phyloP scores from a whole-genome alignment of 129 eudicot species.

The Escallonia herrerae region DNA sequence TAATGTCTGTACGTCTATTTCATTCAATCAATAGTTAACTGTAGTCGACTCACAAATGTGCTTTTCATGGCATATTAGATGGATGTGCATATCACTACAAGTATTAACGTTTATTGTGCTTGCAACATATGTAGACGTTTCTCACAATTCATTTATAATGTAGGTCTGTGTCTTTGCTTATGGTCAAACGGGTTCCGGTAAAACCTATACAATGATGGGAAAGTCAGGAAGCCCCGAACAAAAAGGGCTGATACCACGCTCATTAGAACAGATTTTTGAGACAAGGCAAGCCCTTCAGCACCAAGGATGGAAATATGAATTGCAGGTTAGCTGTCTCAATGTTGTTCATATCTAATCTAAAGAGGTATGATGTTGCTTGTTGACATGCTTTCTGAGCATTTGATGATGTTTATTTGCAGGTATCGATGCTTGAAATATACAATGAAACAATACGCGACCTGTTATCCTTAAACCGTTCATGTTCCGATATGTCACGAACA shows the following conservation, averaged over 20 bases:
- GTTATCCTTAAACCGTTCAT: constrained; percentile 50
- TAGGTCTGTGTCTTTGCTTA: constrained; percentile 98
- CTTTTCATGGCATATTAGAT: not conserved
- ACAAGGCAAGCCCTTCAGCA: constrained; percentile 64
- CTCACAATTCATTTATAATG: not conserved
- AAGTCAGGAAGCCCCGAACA: constrained; percentile 61
- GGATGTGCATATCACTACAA: not conserved
- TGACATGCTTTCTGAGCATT: constrained; percentile 2
- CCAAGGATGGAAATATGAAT: constrained; percentile 96
- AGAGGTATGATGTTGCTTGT: not conserved
- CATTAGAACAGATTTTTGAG: constrained; percentile 86
- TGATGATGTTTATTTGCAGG: constrained; percentile 38
- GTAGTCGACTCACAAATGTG: not conserved
- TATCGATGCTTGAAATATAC: constrained; percentile 94
- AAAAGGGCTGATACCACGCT: constrained; percentile 89
- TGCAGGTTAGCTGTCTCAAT: constrained; percentile 58
- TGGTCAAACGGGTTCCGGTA: constrained; percentile 99
- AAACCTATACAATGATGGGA: constrained; percentile 99
- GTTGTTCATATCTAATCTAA: not conserved
- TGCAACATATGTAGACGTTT: not conserved
- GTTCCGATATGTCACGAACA: constrained; percentile 34
- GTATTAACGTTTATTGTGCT: not conserved
- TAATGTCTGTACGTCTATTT: not conserved
- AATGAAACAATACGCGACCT: constrained; percentile 92
- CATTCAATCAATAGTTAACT: not conserved